Percentiles rank a stretch among this genome's conserved stretches.
These are phyloP conservation scores for Didymella pomorum DNA, from an alignment of 2,329 filamentous ascomycete species.

Conservation along the genomic window DNA sequence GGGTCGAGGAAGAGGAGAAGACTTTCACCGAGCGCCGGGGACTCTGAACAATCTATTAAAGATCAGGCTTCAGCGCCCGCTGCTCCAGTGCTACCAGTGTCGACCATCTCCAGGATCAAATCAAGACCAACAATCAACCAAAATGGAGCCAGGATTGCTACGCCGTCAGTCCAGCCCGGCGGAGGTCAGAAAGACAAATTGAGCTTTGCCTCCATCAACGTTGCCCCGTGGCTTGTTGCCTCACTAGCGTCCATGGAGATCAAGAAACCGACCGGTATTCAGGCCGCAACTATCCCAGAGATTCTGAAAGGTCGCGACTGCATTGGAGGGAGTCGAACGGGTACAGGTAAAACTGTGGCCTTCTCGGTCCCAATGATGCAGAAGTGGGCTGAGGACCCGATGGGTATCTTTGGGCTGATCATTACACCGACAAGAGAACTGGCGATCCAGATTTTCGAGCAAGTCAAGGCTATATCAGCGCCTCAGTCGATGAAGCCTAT, in stretches of 20 bases:
- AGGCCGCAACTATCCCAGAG: conserved; percentile 89
- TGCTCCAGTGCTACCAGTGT: conserved; percentile 18
- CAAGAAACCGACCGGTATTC: conserved; percentile 87
- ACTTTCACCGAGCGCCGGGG: conserved; percentile 38
- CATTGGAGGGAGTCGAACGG: conserved; percentile 92
- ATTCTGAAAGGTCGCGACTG: conserved; percentile 89
- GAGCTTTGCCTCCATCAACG: conserved; percentile 75
- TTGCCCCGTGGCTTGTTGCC: conserved; percentile 86
- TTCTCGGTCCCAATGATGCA: conserved; percentile 95
- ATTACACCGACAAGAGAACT: conserved; percentile 80
- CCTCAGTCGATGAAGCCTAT: conserved; percentile 86
- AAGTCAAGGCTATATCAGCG: conserved; percentile 90
- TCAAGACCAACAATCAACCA: conserved; percentile 29
- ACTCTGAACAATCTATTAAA: conserved; percentile 24
- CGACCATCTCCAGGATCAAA: conserved; percentile 49
- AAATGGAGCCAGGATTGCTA: conserved; percentile 5
- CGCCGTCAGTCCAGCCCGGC: conserved; percentile 6
- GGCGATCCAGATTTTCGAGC: conserved; percentile 94
- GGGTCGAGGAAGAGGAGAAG: conserved; percentile 50
- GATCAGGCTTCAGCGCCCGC: conserved; percentile 6
- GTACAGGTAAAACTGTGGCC: conserved; percentile 96
- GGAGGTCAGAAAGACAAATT: conserved; percentile 52
- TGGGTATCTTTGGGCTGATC: conserved; percentile 87
- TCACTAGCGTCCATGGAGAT: conserved; percentile 83
- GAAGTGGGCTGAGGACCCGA: conserved; percentile 90